These are phyloP conservation scores for Salix purpurea DNA, from an alignment of 345 rosid species.

Conservation along the genomic window DNA sequence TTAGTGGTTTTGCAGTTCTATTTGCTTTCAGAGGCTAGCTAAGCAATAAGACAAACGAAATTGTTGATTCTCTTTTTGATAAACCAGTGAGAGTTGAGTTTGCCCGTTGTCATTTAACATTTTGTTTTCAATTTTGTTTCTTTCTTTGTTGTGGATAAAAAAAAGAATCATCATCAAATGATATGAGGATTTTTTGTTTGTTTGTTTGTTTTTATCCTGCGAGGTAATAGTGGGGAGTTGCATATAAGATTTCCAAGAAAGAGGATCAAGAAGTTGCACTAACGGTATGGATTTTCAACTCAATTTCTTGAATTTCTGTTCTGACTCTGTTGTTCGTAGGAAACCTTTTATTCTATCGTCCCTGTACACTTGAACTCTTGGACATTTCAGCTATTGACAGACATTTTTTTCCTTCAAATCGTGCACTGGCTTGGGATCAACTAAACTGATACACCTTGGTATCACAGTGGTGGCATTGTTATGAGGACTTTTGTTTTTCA, in stretches of 20 bases:
- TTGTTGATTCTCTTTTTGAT: no score
- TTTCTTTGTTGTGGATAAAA: not conserved
- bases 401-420: not conserved
- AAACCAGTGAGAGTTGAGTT: no score
- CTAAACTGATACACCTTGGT: not conserved
- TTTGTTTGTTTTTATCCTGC: constrained; percentile 9
- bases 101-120: no score
- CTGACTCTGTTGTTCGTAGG: not conserved
- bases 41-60: no score
- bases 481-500: not conserved
- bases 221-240: constrained; percentile 85
- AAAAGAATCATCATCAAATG: not conserved
- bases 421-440: not conserved
- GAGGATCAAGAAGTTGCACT: constrained; percentile 69
- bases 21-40: no score
- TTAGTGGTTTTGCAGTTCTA: no score
- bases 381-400: not conserved
- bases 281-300: constrained; percentile 38
- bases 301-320: constrained; percentile 4
- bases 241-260: constrained; percentile 69
- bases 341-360: not conserved
- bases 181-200: constrained; percentile 4
- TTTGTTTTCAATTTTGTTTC: no score
- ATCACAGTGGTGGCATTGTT: not conserved
- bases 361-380: not conserved